Base-by-base conservation (phyloP, 2,329 filamentous ascomycete genomes). In the Venturia carpophila region DNA sequence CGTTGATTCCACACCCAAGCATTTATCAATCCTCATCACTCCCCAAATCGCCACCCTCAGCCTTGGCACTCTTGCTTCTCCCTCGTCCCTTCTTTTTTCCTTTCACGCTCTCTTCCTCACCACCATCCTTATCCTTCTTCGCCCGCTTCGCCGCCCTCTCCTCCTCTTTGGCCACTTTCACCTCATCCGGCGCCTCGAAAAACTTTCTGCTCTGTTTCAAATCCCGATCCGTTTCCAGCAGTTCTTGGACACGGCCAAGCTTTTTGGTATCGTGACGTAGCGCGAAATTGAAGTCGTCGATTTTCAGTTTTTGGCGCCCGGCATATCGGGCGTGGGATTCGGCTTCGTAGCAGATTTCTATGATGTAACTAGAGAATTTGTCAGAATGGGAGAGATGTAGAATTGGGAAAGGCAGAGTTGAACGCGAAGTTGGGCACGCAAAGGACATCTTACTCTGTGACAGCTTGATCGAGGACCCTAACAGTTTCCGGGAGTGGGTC, bases 261-360 rank as follows among this genome's bases (percentile, higher is more conserved):
- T 96, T 95, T 66, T 84, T 81, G 10, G 90, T 87, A 72, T 97
- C 95, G 68, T 89, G 86, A 41, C 94, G 85, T 70, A 97, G 85
- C 47, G 92, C 91, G 77, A 96, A 99, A 73, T 95, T 92, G 79
- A 99, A 96, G 77, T 99, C 94, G 72, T 97, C 93, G 72, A 96
- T 90, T 76, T 99, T 99, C 78, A 99, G 92, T 79, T 99, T 99
- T 72, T 96, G 91, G 1, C 94, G 89, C 0, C 92, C 89, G 2
- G 90, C 87, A 76, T 96, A 91, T 75, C 90, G 87, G 0, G 94
- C 94, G 64, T 88, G 87, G 56, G 90, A 86, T 5, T 92, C 91
- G 4, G 94, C 93, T 73, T 91, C 88, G 79, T 96, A 94, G 77
- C 90, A 93, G 64, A 94, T 87, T 75, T 94, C 91, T 74, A 96